These are phyloP conservation scores for Solanum hybrid DNA, from an alignment of 305 asterid species.

Conservation along the genomic window DNA sequence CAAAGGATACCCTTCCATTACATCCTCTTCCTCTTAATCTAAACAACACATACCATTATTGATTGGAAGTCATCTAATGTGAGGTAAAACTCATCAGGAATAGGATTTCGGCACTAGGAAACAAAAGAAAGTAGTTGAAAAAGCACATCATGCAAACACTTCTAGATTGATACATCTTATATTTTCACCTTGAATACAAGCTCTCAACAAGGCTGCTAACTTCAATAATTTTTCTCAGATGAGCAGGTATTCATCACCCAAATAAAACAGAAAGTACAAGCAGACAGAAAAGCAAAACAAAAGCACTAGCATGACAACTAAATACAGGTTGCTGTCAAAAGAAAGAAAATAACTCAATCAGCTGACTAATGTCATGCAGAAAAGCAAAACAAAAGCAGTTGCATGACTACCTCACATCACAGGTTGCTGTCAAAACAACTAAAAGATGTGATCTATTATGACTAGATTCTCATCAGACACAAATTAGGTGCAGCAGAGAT, in stretches of 20 bases:
- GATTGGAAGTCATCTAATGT: neutral
- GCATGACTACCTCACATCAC: neutral
- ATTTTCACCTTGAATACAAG: neutral
- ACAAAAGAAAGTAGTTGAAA: neutral
- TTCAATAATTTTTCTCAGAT: neutral
- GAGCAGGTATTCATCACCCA: neutral
- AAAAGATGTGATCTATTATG: neutral
- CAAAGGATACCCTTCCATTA: neutral
- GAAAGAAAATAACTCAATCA: neutral
- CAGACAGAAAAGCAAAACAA: too few species aligned
- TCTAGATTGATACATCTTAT: neutral
- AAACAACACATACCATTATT: neutral
- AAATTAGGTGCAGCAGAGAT: neutral
- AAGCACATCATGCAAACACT: neutral
- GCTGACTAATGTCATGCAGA: neutral
- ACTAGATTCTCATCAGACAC: neutral
- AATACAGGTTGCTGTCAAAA: too few species aligned
- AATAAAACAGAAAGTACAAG: neutral
- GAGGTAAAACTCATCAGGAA: neutral
- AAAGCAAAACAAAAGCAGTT: neutral
- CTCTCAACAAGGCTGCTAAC: neutral
- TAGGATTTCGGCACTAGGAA: neutral
- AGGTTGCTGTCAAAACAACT: neutral
- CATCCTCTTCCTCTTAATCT: neutral
- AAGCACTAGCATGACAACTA: too few species aligned